Base-by-base conservation (phyloP, 495 filamentous ascomycete species). In the Annulohypoxylon nitens region DNA sequence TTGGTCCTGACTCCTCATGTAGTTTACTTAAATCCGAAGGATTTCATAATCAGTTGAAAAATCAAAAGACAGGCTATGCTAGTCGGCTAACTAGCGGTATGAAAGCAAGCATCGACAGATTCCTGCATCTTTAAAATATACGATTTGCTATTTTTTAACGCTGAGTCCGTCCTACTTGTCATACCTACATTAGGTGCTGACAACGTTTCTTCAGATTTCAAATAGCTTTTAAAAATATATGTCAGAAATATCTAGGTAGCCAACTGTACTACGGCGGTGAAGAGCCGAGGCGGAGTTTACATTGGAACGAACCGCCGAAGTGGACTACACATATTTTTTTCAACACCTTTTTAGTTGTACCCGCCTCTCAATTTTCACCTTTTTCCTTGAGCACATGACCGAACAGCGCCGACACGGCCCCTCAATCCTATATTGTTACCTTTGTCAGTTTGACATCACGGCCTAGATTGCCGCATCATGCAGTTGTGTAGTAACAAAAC, bases 71-170 rank as follows among this genome's bases (percentile, higher is more conserved):
- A 59, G 43, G 30, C 26, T 51, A 63, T 72, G 64, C 70, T 64
- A 45, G 59, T 48, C 39, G 70, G 51, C 16, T 57, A 64, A 73
- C 64, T 68, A 73, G 70, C 70, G 59, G 60, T 60, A 68, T 68
- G 53, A 64, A 54, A 67, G 63, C 37, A 68, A 63, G 23, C 43
- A 63, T 47, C 43, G 43, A 47, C 18, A 16, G 43, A 47, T 66
- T 66, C 65, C 30, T 65, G 16, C 54, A 25, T 34, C 25, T 61
- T 18, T 9, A 43, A 55, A 41, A 50, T 41, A 55, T 69, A 30
- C 58, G 34, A 69, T 69, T 62, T 62, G 58, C 48, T 69, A 39
- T 55, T 33, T 62, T 43, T 20, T 5, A 55, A 23, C 37, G 36
- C 5, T 30, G 30, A 30, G 3, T 4, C 30, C 30, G 30, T 30